phyloP scores from a whole-genome alignment of 306 rosid species.

The Abrus precatorius region DNA sequence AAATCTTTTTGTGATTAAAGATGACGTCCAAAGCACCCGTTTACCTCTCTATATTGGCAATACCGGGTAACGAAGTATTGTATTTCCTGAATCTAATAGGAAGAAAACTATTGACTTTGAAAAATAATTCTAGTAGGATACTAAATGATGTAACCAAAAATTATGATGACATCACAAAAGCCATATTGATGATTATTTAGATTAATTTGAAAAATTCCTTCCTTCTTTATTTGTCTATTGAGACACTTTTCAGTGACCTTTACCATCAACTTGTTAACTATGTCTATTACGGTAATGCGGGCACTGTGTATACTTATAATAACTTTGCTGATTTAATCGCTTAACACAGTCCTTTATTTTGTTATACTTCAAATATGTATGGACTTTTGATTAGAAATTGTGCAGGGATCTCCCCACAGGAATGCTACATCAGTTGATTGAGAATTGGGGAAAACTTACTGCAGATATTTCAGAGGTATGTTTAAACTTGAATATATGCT shows the following conservation, averaged over 20 bases:
- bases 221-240: slow-evolving; percentile 1
- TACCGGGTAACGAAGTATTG: neutral
- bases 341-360: slow-evolving; percentile 15
- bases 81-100: slow-evolving; percentile 9
- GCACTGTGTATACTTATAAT: neutral
- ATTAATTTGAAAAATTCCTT: slow-evolving; percentile 33
- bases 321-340: slow-evolving; percentile 25
- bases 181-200: slow-evolving; percentile 10
- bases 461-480: slow-evolving; percentile 74
- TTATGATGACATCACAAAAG: slow-evolving; percentile 3
- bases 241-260: slow-evolving; percentile 25
- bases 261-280: neutral
- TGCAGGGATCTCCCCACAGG: slow-evolving; percentile 82
- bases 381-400: slow-evolving; percentile 45
- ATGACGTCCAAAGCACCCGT: slow-evolving; percentile 8
- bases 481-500: slow-evolving; percentile 38
- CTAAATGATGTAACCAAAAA: neutral
- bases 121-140: slow-evolving; percentile 12
- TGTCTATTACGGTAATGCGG: neutral
- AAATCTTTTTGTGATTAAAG: slow-evolving; percentile 3
- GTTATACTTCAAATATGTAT: slow-evolving; percentile 28
- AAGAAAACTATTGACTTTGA: slow-evolving; percentile 15
- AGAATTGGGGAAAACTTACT: slow-evolving; percentile 76
- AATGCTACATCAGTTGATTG: slow-evolving; percentile 67
- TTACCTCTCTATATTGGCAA: slow-evolving; percentile 32